Conservation (phyloP, 2,329 filamentous ascomycete genomes). For the Pseudocercospora fijiensis region DNA sequence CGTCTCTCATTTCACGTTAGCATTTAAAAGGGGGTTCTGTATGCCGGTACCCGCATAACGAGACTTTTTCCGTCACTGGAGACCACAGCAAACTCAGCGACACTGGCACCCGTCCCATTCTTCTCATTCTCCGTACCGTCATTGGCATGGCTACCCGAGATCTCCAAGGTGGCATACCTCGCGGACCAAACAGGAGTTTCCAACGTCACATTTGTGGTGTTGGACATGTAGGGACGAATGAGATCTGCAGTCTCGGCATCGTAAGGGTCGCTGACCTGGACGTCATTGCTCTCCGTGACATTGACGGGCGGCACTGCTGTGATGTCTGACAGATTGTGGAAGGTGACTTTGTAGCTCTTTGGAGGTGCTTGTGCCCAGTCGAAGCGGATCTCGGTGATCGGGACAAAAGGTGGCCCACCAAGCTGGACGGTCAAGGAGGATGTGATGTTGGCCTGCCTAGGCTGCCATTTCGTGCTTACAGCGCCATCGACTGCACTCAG, state of each 20-base stretch:
- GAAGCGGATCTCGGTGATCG: conserved; percentile 54
- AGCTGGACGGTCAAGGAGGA: conserved; percentile 60
- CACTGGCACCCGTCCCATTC: conserved; percentile 49
- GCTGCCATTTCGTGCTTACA: conserved; percentile 66
- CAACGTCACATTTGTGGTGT: conserved; percentile 49
- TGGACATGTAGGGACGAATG: conserved; percentile 45
- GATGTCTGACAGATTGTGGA: conserved; percentile 52
- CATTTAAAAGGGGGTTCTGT: background rate
- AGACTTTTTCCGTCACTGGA: conserved; percentile 19
- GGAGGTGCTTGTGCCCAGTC: conserved; percentile 62
- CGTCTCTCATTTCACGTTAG: background rate
- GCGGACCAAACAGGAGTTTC: conserved; percentile 44
- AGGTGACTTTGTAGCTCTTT: conserved; percentile 52
- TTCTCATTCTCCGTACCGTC: conserved; percentile 29
- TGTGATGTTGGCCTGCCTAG: conserved; percentile 50
- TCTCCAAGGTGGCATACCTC: conserved; percentile 48
- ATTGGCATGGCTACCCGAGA: conserved; percentile 49
- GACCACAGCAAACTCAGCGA: conserved; percentile 50
- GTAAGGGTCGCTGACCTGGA: conserved; percentile 46
- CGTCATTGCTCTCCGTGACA: conserved; percentile 28
- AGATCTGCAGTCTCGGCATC: conserved; percentile 37
- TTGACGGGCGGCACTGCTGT: conserved; percentile 31
- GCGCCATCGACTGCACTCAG: conserved; percentile 66
- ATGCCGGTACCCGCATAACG: background rate
- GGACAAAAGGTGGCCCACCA: conserved; percentile 36